Evolutionary conservation across 2,329 filamentous ascomycete species (phyloP), one percentile per base, ranked within the genome.

Genomic region (Colletotrichum sp.): DNA sequence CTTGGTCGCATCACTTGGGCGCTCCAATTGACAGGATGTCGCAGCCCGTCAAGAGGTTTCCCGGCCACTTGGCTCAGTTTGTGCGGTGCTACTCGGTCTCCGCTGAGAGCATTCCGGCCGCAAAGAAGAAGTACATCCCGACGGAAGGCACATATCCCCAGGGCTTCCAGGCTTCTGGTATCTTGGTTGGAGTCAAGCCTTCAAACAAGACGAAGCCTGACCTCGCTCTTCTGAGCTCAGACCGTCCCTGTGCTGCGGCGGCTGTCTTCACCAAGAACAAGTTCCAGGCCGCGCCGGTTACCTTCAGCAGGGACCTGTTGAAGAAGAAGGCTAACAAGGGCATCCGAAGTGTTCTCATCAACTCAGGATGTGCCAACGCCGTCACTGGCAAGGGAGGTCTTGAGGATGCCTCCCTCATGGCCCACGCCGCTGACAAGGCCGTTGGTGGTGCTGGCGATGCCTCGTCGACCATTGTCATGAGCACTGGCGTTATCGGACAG

Each of bases 201-300:
- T 93, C 93, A 78, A 98, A 98, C 86, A 98, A 94, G 66, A 94
- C 92, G 77, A 96, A 96, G 85, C 96, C 96, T 36, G 97, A 99
- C 84, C 91, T 99, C 66, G 95, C 96, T 43, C 90, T 99, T 79
- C 91, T 99, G 78, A 93, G 94, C 22, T 98, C 97, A 8, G 95
- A 98, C 80, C 90, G 89, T 68, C 95, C 96, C 70, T 98, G 96
- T 84, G 91, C 95, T 8, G 96, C 94, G 12, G 95, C 96, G 1
- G 97, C 96, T 8, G 96, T 98, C 61, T 98, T 98, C 87, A 99
- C 97, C 70, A 97, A 96, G 85, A 99, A 99, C 88, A 96, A 96
- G 85, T 99, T 99, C 87, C 96, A 98, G 86, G 97, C 97, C 22
- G 97, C 97, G 13, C 97, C 97, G 7, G 96, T 99, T 60, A 95